These are phyloP conservation scores for Claviceps digitariae DNA, from an alignment of 2,329 filamentous ascomycete genomes.

Conservation along the genomic window DNA sequence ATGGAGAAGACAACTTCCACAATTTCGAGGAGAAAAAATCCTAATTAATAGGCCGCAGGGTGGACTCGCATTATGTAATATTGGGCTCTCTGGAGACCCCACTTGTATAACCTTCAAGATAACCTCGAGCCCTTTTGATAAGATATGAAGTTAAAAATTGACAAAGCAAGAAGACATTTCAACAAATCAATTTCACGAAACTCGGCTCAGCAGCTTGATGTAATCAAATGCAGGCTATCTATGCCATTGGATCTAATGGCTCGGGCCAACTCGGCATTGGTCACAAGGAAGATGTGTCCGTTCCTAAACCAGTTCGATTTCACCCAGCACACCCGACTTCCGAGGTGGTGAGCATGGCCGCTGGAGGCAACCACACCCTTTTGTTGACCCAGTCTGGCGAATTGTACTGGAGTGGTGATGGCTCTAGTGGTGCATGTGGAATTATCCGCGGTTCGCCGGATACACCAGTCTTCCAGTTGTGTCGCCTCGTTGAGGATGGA, in stretches of 20 bases:
- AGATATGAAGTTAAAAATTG: too few relatives aligned
- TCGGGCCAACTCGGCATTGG: slow-evolving; percentile 62
- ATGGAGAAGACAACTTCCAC: rapidly evolving
- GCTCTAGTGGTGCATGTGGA: slow-evolving; percentile 40
- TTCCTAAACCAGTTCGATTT: slow-evolving; percentile 51
- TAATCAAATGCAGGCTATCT: slow-evolving; percentile 36
- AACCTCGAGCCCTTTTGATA: background rate
- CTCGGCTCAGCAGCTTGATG: background rate
- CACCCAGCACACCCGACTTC: slow-evolving; percentile 23
- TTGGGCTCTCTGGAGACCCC: background rate
- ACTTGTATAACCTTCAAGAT: background rate
- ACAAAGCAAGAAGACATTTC: too few relatives aligned
- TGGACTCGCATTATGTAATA: slow-evolving; percentile 3
- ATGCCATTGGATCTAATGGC: slow-evolving; percentile 63
- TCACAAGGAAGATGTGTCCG: slow-evolving; percentile 57
- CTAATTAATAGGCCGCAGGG: background rate
- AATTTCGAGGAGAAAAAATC: background rate
- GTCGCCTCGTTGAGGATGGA: slow-evolving; percentile 21
- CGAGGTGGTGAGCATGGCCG: slow-evolving; percentile 26
- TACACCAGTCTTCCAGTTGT: slow-evolving; percentile 25
- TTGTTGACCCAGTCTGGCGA: slow-evolving; percentile 46
- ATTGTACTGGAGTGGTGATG: slow-evolving; percentile 54
- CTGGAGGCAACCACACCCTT: slow-evolving; percentile 82
- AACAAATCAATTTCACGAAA: background rate
- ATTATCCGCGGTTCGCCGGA: slow-evolving; percentile 16